Conservation (phyloP, 2,329 filamentous ascomycete species). For the Emericellopsis cladophorae region DNA sequence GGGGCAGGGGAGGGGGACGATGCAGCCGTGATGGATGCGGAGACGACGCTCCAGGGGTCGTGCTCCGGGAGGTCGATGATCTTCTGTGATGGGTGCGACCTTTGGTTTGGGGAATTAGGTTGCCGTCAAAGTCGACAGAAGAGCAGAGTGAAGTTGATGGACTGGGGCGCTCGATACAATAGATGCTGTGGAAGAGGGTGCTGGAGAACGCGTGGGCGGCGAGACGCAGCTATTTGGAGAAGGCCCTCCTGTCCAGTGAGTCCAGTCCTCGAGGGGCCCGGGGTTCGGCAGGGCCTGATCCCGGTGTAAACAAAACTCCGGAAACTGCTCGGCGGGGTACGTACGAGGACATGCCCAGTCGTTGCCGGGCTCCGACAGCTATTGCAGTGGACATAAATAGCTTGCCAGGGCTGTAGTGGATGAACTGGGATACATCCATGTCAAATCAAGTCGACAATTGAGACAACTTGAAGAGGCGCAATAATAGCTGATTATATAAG, state of each 20-base stretch:
- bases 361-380: slow-evolving; percentile 22
- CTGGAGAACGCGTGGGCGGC: background rate
- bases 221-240: too few species aligned
- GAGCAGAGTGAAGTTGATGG: slow-evolving; percentile 1
- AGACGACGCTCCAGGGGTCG: slow-evolving; percentile 7
- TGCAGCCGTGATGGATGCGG: slow-evolving; percentile 4
- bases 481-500: too few species aligned
- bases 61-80: slow-evolving; percentile 3
- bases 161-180: background rate
- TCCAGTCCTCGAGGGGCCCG: too few species aligned
- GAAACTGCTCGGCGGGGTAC: slow-evolving; percentile 18
- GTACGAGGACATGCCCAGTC: slow-evolving; percentile 4
- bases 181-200: slow-evolving; percentile 3
- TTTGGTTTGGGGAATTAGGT: slow-evolving; percentile 2
- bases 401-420: too few species aligned
- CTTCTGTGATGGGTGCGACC: too few species aligned
- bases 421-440: too few species aligned
- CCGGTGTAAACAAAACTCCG: slow-evolving; percentile 29
- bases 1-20: slow-evolving; percentile 9
- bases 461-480: too few species aligned
- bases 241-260: slow-evolving; percentile 1
- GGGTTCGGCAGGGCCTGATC: slow-evolving; percentile 1
- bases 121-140: slow-evolving; percentile 2
- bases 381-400: background rate
- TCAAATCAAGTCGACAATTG: too few species aligned